Evolutionary conservation across 352 stramenopile genomes (phyloP).

Genomic region (Pythium pyrilobum): DNA sequence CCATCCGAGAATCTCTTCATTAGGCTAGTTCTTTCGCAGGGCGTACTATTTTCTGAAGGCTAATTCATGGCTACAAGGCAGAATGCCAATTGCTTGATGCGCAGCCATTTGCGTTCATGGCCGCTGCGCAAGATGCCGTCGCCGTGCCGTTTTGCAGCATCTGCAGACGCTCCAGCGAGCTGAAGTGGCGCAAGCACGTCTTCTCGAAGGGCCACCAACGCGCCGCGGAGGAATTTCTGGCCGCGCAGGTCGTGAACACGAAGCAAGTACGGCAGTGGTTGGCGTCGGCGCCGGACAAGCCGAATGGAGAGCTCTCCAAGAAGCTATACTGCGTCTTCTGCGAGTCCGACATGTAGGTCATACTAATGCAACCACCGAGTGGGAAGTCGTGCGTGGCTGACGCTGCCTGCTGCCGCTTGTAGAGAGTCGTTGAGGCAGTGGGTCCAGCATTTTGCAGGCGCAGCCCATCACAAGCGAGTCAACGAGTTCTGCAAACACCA

Average conservation of each 20-base stretch:
- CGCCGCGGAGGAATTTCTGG: constrained; percentile 34
- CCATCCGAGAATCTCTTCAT: too few relatives aligned
- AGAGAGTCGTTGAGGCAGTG: constrained; percentile 13
- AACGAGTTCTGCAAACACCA: constrained; percentile 48
- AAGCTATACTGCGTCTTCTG: constrained; percentile 32
- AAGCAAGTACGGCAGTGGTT: constrained; percentile 1
- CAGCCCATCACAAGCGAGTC: constrained; percentile 30
- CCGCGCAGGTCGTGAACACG: constrained; percentile 21
- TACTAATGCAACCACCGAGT: not conserved
- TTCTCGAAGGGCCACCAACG: constrained; percentile 57
- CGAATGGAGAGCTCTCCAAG: not conserved
- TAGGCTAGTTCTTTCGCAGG: not conserved
- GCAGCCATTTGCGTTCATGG: constrained; percentile 5
- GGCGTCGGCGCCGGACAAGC: not conserved
- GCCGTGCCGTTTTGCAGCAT: constrained; percentile 45
- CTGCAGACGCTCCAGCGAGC: constrained; percentile 52
- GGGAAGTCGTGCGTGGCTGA: not conserved
- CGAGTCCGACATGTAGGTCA: constrained; percentile 18
- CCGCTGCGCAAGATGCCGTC: constrained; percentile 19
- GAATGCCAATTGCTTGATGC: too few relatives aligned
- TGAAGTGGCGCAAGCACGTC: constrained; percentile 66
- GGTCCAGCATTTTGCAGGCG: constrained; percentile 34
- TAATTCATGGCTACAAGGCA: too few relatives aligned
- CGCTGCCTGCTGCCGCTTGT: not conserved
- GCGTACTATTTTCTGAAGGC: not conserved